phyloP scores from a whole-genome alignment of 345 rosid genomes.

The Laguncularia racemosa region DNA sequence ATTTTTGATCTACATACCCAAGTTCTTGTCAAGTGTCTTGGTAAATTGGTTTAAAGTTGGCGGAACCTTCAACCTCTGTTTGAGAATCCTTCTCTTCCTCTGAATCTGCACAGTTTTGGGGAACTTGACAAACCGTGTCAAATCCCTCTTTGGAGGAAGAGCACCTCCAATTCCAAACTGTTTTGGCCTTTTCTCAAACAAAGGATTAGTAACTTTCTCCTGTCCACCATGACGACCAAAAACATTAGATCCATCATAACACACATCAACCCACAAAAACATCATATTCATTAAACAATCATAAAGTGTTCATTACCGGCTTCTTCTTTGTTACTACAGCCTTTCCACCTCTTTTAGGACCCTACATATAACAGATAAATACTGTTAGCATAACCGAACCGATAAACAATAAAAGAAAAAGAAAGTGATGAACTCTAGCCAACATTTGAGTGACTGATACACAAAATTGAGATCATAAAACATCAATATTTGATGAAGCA shows the following conservation, averaged over 20 bases:
- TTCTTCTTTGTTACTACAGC: slow-evolving; percentile 41
- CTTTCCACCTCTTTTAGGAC: slow-evolving; percentile 46
- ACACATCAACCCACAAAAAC: background rate
- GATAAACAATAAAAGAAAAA: background rate
- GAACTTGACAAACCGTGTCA: slow-evolving; percentile 63
- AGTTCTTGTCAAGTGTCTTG: slow-evolving; percentile 81
- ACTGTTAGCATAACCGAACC: background rate
- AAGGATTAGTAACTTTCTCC: slow-evolving; percentile 63
- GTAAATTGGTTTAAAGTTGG: slow-evolving; percentile 80
- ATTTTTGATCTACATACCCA: slow-evolving; percentile 40
- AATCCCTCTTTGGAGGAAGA: slow-evolving; percentile 78
- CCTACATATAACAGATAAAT: slow-evolving; percentile 17
- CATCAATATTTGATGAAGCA: too few relatives aligned
- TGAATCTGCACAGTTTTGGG: slow-evolving; percentile 62
- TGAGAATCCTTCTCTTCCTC: slow-evolving; percentile 72
- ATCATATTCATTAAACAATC: background rate
- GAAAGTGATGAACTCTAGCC: background rate
- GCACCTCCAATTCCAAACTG: slow-evolving; percentile 83
- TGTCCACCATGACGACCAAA: background rate
- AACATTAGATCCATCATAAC: background rate
- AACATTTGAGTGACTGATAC: too few relatives aligned
- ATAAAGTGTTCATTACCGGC: slow-evolving; percentile 16
- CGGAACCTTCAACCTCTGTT: slow-evolving; percentile 72
- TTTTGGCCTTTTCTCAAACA: slow-evolving; percentile 68
- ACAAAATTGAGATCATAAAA: too few relatives aligned